Evolutionary conservation across 169 alveolate species (phyloP).

Genomic region (Babesia caballi): DNA sequence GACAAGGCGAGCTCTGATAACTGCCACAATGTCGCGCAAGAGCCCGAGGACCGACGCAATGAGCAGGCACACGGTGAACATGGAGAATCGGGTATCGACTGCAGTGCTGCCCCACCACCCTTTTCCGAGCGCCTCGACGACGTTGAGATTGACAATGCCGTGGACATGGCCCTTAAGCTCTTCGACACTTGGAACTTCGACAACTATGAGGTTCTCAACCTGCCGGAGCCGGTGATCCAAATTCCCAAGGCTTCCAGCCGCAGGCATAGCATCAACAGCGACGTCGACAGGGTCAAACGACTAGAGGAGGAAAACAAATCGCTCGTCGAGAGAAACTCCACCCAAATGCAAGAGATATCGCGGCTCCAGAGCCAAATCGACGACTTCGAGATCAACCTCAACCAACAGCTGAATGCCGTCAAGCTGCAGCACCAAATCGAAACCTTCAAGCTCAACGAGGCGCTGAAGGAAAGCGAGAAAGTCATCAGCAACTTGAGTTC

Average conservation of each 20-base stretch:
- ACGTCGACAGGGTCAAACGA: not conserved
- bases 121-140: slow-evolving; percentile 6
- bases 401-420: not conserved
- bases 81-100: not conserved
- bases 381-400: not conserved
- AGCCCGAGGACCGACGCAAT: not conserved
- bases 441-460: not conserved
- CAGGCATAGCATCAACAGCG: not conserved
- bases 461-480: slow-evolving; percentile 2
- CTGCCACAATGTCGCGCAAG: not conserved
- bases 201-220: not conserved
- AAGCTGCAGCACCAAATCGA: slow-evolving; percentile 9
- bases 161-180: slow-evolving; percentile 8
- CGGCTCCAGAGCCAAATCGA: not conserved
- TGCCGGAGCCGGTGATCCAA: slow-evolving; percentile 18
- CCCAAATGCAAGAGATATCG: not conserved
- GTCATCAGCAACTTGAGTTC: not conserved
- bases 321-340: not conserved
- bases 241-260: slow-evolving; percentile 2
- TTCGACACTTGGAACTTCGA: slow-evolving; percentile 15
- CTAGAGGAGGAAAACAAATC: not conserved
- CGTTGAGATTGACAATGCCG: slow-evolving; percentile 9
- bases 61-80: not conserved
- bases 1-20: not conserved
- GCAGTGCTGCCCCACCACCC: not conserved